Evolutionary conservation across 2,329 filamentous ascomycete genomes (phyloP).

Genomic region (Parascedosporium putredinis): DNA sequence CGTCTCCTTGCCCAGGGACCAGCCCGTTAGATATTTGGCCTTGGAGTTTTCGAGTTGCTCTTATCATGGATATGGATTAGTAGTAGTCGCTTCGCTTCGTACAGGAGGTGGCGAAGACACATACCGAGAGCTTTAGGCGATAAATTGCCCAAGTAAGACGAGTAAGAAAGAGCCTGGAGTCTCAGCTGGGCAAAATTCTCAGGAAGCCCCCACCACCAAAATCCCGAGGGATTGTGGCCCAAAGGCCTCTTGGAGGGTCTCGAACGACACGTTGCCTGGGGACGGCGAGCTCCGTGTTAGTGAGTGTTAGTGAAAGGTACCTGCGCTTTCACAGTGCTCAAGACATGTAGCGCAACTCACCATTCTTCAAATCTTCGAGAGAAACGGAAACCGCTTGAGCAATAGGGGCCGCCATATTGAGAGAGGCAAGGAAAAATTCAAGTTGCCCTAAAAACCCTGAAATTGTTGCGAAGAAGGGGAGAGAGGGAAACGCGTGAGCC

Average conservation of each 20-base stretch:
- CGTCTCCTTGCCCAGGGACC: slow-evolving; percentile 75
- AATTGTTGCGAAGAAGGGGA: neutral
- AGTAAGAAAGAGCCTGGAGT: slow-evolving; percentile 67
- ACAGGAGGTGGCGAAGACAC: slow-evolving; percentile 11
- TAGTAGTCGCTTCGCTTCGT: neutral
- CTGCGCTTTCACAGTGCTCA: too few species aligned
- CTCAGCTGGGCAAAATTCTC: slow-evolving; percentile 61
- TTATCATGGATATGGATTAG: slow-evolving; percentile 19
- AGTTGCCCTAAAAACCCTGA: neutral
- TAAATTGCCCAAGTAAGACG: slow-evolving; percentile 80
- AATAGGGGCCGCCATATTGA: slow-evolving; percentile 29
- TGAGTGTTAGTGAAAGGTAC: slow-evolving; percentile 1
- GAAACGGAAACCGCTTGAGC: slow-evolving; percentile 51
- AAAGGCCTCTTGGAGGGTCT: slow-evolving; percentile 67
- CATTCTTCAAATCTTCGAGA: slow-evolving; percentile 47
- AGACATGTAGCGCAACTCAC: slow-evolving; percentile 27
- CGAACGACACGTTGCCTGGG: slow-evolving; percentile 56
- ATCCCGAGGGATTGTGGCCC: slow-evolving; percentile 86
- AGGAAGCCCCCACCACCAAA: slow-evolving; percentile 80
- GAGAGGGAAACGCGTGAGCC: neutral
- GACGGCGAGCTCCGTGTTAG: neutral
- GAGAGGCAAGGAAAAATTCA: neutral
- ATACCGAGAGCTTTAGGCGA: slow-evolving; percentile 60
- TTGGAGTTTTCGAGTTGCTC: slow-evolving; percentile 47
- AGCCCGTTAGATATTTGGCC: slow-evolving; percentile 59